Evolutionary conservation across 176 grass and related monocot species (phyloP).

Genomic region (Phoenix dactylifera): DNA sequence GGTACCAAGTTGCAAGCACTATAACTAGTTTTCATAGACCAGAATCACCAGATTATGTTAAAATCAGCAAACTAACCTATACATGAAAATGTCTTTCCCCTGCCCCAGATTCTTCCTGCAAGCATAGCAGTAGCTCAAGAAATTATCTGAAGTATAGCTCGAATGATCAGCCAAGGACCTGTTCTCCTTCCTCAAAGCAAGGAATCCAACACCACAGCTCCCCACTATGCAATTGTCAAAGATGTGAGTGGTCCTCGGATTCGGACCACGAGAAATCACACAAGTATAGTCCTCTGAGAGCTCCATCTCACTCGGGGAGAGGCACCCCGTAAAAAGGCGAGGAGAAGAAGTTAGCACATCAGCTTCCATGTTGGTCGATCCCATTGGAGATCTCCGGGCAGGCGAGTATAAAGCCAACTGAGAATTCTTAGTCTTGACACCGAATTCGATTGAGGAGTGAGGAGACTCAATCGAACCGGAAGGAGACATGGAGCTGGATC

Average conservation of each 20-base stretch:
- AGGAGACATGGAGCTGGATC: conserved; percentile 20
- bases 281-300: conserved; percentile 71
- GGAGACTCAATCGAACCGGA: no score
- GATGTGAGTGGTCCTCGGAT: conserved; percentile 50
- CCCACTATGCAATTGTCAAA: conserved; percentile 49
- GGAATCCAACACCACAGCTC: neutral
- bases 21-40: no score
- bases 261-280: conserved; percentile 54
- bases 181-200: neutral
- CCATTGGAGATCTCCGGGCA: neutral
- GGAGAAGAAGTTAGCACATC: neutral
- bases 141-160: conserved; percentile 12
- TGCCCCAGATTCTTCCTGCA: conserved; percentile 55
- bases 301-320: conserved; percentile 23
- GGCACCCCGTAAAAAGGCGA: neutral
- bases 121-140: conserved; percentile 54
- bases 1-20: no score
- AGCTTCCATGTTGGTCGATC: neutral
- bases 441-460: conserved; percentile 27
- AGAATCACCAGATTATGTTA: no score
- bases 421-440: conserved; percentile 57
- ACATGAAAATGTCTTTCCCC: conserved; percentile 65
- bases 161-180: conserved; percentile 12
- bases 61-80: conserved; percentile 35
- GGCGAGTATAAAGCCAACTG: conserved; percentile 25